Evolutionary conservation across 306 rosid species (phyloP).

Genomic region (Vachellia pachyceras): DNA sequence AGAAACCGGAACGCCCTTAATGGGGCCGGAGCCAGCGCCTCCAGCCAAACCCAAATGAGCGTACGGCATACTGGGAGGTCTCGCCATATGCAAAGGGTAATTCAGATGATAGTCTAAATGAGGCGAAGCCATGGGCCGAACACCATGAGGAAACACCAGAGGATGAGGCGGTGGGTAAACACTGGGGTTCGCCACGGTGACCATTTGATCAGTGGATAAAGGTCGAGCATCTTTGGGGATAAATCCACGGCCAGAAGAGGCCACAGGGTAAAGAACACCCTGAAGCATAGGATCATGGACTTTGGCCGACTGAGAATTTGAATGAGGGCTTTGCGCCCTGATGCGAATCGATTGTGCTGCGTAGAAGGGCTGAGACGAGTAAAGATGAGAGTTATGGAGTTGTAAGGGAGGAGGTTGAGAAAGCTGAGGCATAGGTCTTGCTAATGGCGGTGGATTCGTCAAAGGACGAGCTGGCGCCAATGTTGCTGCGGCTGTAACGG

Average conservation of each 20-base stretch:
- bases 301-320: conserved; percentile 31
- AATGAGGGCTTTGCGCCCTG: conserved; percentile 32
- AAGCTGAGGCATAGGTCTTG: conserved; percentile 44
- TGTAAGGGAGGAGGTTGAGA: conserved; percentile 44
- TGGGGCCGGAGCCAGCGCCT: conserved; percentile 18
- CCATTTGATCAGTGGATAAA: conserved; percentile 44
- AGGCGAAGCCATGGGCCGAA: conserved; percentile 41
- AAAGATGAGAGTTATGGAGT: conserved; percentile 31
- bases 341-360: conserved; percentile 35
- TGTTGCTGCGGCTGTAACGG: not conserved
- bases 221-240: conserved; percentile 50
- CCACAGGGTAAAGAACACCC: conserved; percentile 61
- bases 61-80: conserved; percentile 46
- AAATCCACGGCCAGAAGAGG: conserved; percentile 72
- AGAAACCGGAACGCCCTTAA: conserved; percentile 53
- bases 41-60: conserved; percentile 42
- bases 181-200: conserved; percentile 56
- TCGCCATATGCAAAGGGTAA: conserved; percentile 44
- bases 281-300: conserved; percentile 37
- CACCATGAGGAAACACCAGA: conserved; percentile 44
- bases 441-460: conserved; percentile 32
- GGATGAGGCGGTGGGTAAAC: conserved; percentile 37
- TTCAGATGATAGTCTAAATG: conserved; percentile 46
- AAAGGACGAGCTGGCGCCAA: conserved; percentile 34
- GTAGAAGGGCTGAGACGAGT: conserved; percentile 44